These are phyloP conservation scores for Aschersonia sp. DNA, from an alignment of 2,329 filamentous ascomycete species.

Conservation along the genomic window DNA sequence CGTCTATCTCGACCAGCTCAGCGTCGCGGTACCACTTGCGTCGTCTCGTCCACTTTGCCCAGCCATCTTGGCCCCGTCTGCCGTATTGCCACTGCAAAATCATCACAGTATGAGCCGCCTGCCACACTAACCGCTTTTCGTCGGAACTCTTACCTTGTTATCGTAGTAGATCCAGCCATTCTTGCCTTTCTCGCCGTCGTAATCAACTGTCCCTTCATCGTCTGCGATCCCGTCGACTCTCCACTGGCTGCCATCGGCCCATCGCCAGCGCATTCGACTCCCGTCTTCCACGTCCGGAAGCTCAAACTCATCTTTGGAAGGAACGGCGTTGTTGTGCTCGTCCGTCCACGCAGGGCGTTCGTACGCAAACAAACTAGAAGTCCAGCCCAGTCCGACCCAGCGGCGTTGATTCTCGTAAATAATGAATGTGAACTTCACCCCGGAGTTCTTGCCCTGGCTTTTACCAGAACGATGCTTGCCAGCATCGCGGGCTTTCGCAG, in stretches of 20 bases:
- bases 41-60: constrained; percentile 85
- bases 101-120: constrained; percentile 3
- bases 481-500: constrained; percentile 8
- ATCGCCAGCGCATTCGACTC: constrained; percentile 47
- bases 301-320: constrained; percentile 56
- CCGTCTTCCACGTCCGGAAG: constrained; percentile 47
- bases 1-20: constrained; percentile 67
- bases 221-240: constrained; percentile 62
- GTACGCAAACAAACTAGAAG: constrained; percentile 76
- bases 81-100: constrained; percentile 71
- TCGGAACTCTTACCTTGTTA: constrained; percentile 55
- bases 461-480: constrained; percentile 12
- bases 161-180: constrained; percentile 96
- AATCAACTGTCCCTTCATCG: constrained; percentile 27
- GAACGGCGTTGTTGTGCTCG: constrained; percentile 74
- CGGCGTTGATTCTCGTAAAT: constrained; percentile 92
- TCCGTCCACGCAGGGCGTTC: constrained; percentile 90
- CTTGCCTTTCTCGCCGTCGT: constrained; percentile 44
- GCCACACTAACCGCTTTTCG: background rate
- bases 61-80: constrained; percentile 71
- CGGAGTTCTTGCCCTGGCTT: constrained; percentile 41
- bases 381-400: constrained; percentile 94
- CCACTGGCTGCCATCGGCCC: constrained; percentile 81
- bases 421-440: constrained; percentile 91
- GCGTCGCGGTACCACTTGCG: constrained; percentile 95